These are phyloP conservation scores for Talinum fruticosum DNA, from an alignment of 148 eudicot genomes.

Conservation along the genomic window DNA sequence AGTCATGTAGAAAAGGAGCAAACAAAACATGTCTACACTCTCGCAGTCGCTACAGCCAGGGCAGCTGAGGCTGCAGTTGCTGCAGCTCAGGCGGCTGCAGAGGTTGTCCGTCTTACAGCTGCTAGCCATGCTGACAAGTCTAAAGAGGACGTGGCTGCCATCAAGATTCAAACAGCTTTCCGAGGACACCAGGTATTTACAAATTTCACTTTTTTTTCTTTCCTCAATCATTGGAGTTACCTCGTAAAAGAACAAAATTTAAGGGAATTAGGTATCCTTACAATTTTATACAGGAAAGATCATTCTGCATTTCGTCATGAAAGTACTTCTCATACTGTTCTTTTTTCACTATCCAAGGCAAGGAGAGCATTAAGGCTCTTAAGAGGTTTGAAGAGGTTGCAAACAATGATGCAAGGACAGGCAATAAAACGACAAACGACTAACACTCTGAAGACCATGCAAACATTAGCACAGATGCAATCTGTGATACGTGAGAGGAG, in stretches of 20 bases:
- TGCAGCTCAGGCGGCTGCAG: slow-evolving; percentile 57
- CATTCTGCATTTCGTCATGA: not conserved
- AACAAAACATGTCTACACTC: slow-evolving; percentile 39
- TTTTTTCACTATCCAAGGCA: slow-evolving; percentile 41
- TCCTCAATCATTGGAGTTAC: too few species aligned
- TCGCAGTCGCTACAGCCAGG: slow-evolving; percentile 16
- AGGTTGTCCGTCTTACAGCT: slow-evolving; percentile 40
- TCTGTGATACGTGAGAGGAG: slow-evolving; percentile 70
- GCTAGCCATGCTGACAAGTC: slow-evolving; percentile 36
- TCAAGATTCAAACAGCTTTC: slow-evolving; percentile 74
- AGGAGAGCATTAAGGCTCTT: slow-evolving; percentile 65
- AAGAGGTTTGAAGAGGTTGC: slow-evolving; percentile 74
- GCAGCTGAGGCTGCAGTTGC: slow-evolving; percentile 59
- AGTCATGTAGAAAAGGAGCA: slow-evolving; percentile 43
- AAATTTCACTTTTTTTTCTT: not conserved
- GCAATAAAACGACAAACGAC: slow-evolving; percentile 64
- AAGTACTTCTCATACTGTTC: not conserved
- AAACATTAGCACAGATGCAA: slow-evolving; percentile 75
- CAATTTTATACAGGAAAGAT: not conserved
- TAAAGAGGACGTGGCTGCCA: slow-evolving; percentile 65
- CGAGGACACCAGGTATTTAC: slow-evolving; percentile 66
- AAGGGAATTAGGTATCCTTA: too few species aligned
- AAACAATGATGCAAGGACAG: slow-evolving; percentile 59
- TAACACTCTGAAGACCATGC: slow-evolving; percentile 77
- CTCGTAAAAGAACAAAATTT: too few species aligned